Evolutionary conservation across 176 grass and related monocot species (phyloP).

Genomic region (Oropetium thomaeum): DNA sequence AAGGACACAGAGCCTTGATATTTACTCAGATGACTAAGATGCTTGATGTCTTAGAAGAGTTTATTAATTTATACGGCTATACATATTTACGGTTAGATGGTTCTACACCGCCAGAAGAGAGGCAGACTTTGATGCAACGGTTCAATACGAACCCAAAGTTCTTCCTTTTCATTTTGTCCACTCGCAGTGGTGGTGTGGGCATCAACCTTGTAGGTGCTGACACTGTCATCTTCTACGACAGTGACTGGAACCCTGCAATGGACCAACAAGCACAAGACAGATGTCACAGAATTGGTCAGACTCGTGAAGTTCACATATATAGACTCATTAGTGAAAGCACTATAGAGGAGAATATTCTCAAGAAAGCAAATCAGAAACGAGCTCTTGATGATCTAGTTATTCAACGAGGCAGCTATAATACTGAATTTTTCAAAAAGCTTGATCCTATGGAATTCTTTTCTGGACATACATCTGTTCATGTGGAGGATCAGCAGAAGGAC

Average conservation of each 20-base stretch:
- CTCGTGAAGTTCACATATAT: constrained; percentile 98
- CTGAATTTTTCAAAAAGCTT: constrained; percentile 97
- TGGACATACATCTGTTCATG: constrained; percentile 46
- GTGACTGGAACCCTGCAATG: constrained; percentile 99
- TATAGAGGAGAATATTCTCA: constrained; percentile 99
- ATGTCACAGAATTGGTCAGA: constrained; percentile 97
- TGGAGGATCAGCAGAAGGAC: constrained; percentile 43
- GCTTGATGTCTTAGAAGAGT: constrained; percentile 97
- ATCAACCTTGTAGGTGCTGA: constrained; percentile 98
- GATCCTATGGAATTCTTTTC: constrained; percentile 98
- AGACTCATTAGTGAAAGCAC: constrained; percentile 93
- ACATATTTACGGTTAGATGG: constrained; percentile 97
- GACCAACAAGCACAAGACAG: constrained; percentile 99
- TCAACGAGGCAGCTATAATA: constrained; percentile 96
- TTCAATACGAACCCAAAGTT: constrained; percentile 98
- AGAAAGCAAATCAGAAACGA: constrained; percentile 98
- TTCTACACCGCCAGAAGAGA: constrained; percentile 90
- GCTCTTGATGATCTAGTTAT: constrained; percentile 96
- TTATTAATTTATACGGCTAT: constrained; percentile 97
- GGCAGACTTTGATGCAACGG: constrained; percentile 95
- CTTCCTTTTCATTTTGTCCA: constrained; percentile 98
- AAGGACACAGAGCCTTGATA: constrained; percentile 95
- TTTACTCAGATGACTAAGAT: constrained; percentile 99
- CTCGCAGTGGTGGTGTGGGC: constrained; percentile 94
- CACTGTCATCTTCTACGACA: constrained; percentile 99